Base-by-base conservation (phyloP, 306 rosid species). In the Trichosanthes truncata region DNA sequence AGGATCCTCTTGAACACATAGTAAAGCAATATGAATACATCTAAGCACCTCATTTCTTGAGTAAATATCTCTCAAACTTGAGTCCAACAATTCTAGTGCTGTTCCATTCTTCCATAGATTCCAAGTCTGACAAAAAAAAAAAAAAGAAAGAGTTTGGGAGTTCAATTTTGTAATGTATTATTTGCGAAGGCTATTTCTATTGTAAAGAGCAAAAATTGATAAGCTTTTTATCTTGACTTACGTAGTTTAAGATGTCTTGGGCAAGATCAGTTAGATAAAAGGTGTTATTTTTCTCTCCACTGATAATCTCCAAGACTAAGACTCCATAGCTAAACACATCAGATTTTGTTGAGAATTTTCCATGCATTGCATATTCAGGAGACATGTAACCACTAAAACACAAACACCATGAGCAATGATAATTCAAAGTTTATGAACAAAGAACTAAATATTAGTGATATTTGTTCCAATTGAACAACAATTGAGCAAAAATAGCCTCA, bases 1-100 rank as follows among this genome's bases (percentile, higher is more conserved):
- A 9, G 81, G 81, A 66, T 84, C 69, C 68, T 84, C 84, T 17
- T 81, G 79, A 18, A 84, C 83, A 35, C 87, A 78, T 20, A 84
- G 45, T 21, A 84, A 59, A 31, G 67, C 84, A 25, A 85, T 80
- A 45, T 82, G 79, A 15, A 85, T 63, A 33, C 88, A 82, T 80
- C 86, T 61, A 1, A 36, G 59, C 12, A 82, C 88, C 73, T 85
- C 88, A 3, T 65, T 73, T 66, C 35, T 80, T 4, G 69, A 61
- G 21, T 52, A 78, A 7, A 35, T 68, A 26, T 11, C 80, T 80
- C 78, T 53, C 20, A 85, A 7, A 48, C 14, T 36, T 3, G 78
- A 65, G 35, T 82, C 83, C 72, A 85, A 15, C 40, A 82, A 26
- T 3, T 82, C 83, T 23, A 46, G 36, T 12, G n/a, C 23, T 2